Conservation (phyloP, 345 rosid genomes). For the Eucalyptus coolabah region DNA sequence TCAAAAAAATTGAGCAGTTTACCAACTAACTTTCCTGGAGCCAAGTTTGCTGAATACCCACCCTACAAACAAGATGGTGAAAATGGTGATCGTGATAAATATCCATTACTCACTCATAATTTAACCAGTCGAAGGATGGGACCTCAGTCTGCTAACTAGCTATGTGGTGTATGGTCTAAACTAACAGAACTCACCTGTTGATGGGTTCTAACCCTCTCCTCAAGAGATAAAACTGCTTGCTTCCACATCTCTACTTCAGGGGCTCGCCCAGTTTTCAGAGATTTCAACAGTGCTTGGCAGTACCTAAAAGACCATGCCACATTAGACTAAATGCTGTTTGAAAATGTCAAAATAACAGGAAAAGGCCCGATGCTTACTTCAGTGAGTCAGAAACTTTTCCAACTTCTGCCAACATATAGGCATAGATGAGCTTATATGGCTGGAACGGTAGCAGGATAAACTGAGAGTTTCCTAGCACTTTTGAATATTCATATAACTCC, state of each 20-base stretch:
- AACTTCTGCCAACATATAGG: conserved; percentile 96
- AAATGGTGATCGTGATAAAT: not conserved
- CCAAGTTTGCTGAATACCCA: conserved; percentile 62
- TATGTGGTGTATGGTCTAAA: not conserved
- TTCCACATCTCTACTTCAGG: conserved; percentile 67
- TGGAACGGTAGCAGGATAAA: conserved; percentile 78
- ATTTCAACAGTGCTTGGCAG: conserved; percentile 59
- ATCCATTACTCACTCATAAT: not conserved
- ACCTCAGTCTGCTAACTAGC: not conserved
- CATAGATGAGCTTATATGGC: conserved; percentile 91
- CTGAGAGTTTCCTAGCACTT: conserved; percentile 95
- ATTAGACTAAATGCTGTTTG: not conserved
- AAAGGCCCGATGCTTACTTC: conserved; percentile 44
- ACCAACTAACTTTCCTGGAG: conserved; percentile 63
- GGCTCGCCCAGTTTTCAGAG: conserved; percentile 58
- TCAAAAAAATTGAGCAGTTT: conserved; percentile 72
- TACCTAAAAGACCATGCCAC: conserved; percentile 27
- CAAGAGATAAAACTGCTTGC: conserved; percentile 44
- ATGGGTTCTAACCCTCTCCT: conserved; percentile 59
- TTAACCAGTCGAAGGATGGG: not conserved
- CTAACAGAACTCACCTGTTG: conserved; percentile 42
- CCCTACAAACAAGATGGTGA: conserved; percentile 29
- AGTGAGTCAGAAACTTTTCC: conserved; percentile 88
- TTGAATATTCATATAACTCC: conserved; percentile 91
- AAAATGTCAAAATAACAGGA: not conserved